phyloP scores from a whole-genome alignment of 2,329 filamentous ascomycete species.

The Orbilia ellipsospora region DNA sequence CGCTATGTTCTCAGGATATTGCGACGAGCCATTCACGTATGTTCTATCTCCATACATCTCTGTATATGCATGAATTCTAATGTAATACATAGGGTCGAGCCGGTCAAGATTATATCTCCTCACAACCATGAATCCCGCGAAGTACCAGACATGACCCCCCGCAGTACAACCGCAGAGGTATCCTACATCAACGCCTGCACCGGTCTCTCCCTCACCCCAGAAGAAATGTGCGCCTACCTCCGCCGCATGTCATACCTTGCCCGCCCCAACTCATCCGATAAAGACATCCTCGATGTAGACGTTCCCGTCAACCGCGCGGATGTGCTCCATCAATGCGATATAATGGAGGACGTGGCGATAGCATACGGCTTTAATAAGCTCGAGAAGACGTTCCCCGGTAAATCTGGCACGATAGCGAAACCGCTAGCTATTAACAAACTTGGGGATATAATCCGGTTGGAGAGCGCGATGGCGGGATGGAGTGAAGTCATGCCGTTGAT shows the following conservation, averaged over 20 bases:
- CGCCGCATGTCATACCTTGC: conserved; percentile 90
- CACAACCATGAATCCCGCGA: conserved; percentile 87
- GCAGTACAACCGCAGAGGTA: conserved; percentile 82
- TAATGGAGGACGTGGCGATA: conserved; percentile 98
- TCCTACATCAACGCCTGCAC: conserved; percentile 95
- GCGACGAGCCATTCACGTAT: conserved; percentile 82
- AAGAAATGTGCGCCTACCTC: conserved; percentile 81
- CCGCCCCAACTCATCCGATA: conserved; percentile 75
- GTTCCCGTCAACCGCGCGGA: conserved; percentile 92
- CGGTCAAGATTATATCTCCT: conserved; percentile 88
- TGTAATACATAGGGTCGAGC: conserved; percentile 72
- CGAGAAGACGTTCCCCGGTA: conserved; percentile 85
- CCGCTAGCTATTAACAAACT: conserved; percentile 95
- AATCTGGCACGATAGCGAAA: conserved; percentile 84
- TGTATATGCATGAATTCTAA: no score
- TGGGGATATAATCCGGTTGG: conserved; percentile 85
- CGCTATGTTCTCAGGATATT: conserved; percentile 96
- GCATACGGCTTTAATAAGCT: conserved; percentile 98
- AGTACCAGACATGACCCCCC: conserved; percentile 81
- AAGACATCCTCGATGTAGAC: conserved; percentile 80
- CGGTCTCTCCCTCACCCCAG: conserved; percentile 79
- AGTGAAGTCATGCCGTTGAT: conserved; percentile 95
- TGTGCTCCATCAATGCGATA: conserved; percentile 93
- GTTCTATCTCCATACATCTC: conserved; percentile 42
- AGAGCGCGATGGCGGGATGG: conserved; percentile 95